Base-by-base conservation (phyloP, 768 basidiomycete genomes). In the Clavulina sp. region DNA sequence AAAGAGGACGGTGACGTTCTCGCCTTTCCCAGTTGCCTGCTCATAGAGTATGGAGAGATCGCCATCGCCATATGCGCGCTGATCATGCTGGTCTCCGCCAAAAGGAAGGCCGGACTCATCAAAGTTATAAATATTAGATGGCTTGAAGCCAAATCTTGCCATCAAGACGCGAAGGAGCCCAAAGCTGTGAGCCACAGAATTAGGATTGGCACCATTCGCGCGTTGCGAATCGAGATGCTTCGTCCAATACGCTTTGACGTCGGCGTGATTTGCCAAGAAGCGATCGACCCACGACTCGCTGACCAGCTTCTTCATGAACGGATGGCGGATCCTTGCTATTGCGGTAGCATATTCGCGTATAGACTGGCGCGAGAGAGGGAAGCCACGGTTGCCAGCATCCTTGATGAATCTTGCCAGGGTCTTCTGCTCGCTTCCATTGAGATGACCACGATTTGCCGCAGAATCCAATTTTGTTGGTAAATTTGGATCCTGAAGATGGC, bases 1-100 rank as follows among this genome's bases (percentile, higher is more conserved):
- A n/a, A 53, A 49, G 52, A 48, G 40, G 29, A 53, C 31, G 19
- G 38, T 53, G 6, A 46, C 46, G 34, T 49, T 53, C 34, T 55
- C 32, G 13, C 38, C 9, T 7, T 40, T 41, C 7, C 52, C 55
- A 38, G 18, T 32, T 41, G 9, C 28, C 47, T 48, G 23, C 34
- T 38, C 9, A 19, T 38, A 38, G n/a, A n/a, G n/a, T n/a, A n/a
- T n/a, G n/a, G n/a, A n/a, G n/a, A n/a, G n/a, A n/a, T n/a, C n/a
- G n/a, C n/a, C n/a, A n/a, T n/a, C n/a, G n/a, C n/a, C n/a, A n/a
- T n/a, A n/a, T n/a, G n/a, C n/a, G n/a, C n/a, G n/a, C n/a, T n/a
- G n/a, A n/a, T n/a, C n/a, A n/a, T 46, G 13, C 13, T 24, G 13
- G 13, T 24, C 43, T 16, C 24, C 43, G 9, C 43, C 43, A 13